Base-by-base conservation (phyloP, 2,329 filamentous ascomycete species). In the Lecanicillium sp. region DNA sequence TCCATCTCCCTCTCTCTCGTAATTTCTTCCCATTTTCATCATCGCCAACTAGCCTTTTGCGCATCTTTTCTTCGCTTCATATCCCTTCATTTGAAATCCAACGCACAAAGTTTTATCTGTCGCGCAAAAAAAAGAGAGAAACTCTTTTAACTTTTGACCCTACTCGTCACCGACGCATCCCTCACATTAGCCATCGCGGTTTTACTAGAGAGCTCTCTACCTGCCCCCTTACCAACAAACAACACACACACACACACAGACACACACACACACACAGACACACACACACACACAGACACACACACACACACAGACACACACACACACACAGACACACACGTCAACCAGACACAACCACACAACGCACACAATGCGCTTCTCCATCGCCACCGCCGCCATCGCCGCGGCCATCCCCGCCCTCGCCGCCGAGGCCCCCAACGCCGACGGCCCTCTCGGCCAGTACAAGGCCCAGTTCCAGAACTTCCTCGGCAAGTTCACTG, bases 391-490 rank as follows among this genome's bases (percentile, higher is more conserved):
- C 45, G 65, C 72, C 49, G 62, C 73, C 54, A 55, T 74, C 47
- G 59, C 77, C 44, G 66, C 79, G 59, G 73, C 74, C 40, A 68
- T 83, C 55, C 68, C 68, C 27, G 73, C 73, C 19, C 75, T 79
- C 51, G 72, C 75, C 54, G 72, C 72, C 53, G 70, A 41, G 54
- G 69, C 68, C 29, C 73, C 73, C 20, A 75, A 79, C 51, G 71
- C 74, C 54, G 72, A 72, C 54, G 70, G 68, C 55, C 70, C 67
- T 43, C 71, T 75, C 50, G 71, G 72, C 44, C 72, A 81, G 62
- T 81, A 81, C 64, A 75, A 78, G 65, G 79, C 78, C 29, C 78
- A 83, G 61, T 78, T 82, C 65, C 76, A 83, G 58, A 74, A 76
- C 62, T 72, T 87, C 58, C 67, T 86, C 53, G 78, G 81, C 60